These are phyloP conservation scores for Hamamelis virginiana DNA, from an alignment of 164 flowering plant genomes.

Conservation along the genomic window DNA sequence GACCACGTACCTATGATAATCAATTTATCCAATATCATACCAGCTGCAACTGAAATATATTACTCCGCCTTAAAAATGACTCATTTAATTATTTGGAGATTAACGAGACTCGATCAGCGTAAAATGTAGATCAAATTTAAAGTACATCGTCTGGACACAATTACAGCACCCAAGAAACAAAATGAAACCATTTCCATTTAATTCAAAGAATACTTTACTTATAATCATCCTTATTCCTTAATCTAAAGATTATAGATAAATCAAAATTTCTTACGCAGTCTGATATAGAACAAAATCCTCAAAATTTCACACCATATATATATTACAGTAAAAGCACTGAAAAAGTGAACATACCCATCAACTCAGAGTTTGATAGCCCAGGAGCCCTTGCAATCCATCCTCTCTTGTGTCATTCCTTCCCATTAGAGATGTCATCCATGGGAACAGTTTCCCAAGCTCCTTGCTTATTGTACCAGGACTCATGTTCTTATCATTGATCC, in stretches of 20 bases:
- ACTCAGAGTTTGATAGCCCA: constrained; percentile 83
- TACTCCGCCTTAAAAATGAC: not conserved
- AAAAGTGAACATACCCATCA: constrained; percentile 28
- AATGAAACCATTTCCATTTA: not conserved
- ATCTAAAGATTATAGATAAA: not conserved
- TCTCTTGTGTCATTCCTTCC: constrained; percentile 44
- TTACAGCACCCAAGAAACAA: not conserved
- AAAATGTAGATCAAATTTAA: constrained; percentile 1
- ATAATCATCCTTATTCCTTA: no score
- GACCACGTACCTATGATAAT: not conserved
- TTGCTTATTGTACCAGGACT: constrained; percentile 42
- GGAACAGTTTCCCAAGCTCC: constrained; percentile 78
- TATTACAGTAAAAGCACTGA: not conserved
- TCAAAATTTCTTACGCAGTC: no score
- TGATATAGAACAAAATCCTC: no score
- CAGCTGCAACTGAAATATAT: not conserved
- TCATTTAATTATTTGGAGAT: not conserved
- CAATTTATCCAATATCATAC: not conserved
- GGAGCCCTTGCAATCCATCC: constrained; percentile 53
- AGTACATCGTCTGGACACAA: not conserved
- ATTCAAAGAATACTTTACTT: not conserved
- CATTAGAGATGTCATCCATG: constrained; percentile 80
- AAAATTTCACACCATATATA: not conserved
- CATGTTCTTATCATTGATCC: constrained; percentile 56
- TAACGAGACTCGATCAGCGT: not conserved